phyloP scores from a whole-genome alignment of 83 land plant genomes.

The Picea abies region DNA sequence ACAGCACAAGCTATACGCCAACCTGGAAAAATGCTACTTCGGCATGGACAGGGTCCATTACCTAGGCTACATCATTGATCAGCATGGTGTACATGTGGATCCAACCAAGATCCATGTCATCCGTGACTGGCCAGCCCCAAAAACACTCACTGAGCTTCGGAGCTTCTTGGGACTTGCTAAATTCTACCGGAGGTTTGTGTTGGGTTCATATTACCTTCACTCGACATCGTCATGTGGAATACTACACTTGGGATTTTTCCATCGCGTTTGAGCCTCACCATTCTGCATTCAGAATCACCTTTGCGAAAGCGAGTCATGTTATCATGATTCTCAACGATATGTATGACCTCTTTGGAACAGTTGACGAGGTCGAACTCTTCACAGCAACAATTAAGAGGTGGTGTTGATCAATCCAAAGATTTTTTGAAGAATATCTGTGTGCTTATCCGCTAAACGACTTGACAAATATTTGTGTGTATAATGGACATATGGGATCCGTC shows the following conservation, averaged over 20 bases:
- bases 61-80: too few species aligned
- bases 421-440: too few species aligned
- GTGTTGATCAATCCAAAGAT: too few species aligned
- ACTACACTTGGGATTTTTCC: conserved; percentile 26
- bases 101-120: too few species aligned
- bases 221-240: conserved; percentile 11
- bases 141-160: too few species aligned
- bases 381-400: conserved; percentile 29
- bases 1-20: too few species aligned
- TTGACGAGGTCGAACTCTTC: conserved; percentile 28
- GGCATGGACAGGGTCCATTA: too few species aligned
- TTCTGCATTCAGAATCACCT: conserved; percentile 27
- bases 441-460: neutral
- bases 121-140: too few species aligned
- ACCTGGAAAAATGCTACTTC: too few species aligned
- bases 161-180: too few species aligned
- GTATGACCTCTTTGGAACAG: conserved; percentile 28
- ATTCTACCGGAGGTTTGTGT: too few species aligned
- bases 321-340: conserved; percentile 34
- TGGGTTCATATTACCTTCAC: conserved; percentile 21
- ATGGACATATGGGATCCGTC: conserved; percentile 27
- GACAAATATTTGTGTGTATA: neutral
- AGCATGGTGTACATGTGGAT: too few species aligned
- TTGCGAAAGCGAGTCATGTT: conserved; percentile 21
- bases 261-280: conserved; percentile 42